A percentile compares a stretch with the other conserved stretches of the same genome.
phyloP scores from a whole-genome alignment of 768 basidiomycete species.

The Baorangia bicolor region DNA sequence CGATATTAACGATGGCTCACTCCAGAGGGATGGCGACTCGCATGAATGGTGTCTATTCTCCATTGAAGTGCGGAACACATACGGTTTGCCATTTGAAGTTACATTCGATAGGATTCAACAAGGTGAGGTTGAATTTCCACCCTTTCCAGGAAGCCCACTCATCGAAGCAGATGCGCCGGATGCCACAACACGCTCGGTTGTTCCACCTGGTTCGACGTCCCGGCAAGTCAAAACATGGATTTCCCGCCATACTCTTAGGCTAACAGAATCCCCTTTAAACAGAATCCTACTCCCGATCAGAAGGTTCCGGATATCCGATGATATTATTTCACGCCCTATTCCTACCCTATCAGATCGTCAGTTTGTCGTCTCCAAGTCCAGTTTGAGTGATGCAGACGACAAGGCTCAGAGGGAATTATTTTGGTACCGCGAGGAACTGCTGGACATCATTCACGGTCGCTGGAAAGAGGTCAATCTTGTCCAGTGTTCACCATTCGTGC shows the following conservation, averaged over 20 bases:
- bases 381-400: constrained; percentile 57
- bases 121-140: constrained; percentile 39
- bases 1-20: constrained; percentile 20
- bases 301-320: constrained; percentile 62
- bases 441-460: constrained; percentile 61
- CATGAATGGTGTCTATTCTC: constrained; percentile 84
- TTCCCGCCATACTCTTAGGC: neutral
- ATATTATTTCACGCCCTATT: constrained; percentile 61
- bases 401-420: constrained; percentile 76
- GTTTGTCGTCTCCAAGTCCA: constrained; percentile 81
- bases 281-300: constrained; percentile 72
- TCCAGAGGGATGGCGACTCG: constrained; percentile 46
- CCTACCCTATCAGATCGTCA: constrained; percentile 87
- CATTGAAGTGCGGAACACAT: constrained; percentile 89
- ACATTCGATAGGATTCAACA: constrained; percentile 66
- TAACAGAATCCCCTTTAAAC: constrained; percentile 2
- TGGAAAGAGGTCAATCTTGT: constrained; percentile 77
- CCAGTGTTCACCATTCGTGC: neutral
- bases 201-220: constrained; percentile 87
- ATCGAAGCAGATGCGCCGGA: constrained; percentile 38
- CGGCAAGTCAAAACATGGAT: constrained; percentile 47
- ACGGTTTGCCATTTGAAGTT: constrained; percentile 89
- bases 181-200: constrained; percentile 50
- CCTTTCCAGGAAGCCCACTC: neutral
- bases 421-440: constrained; percentile 93